Conservation (phyloP, 2,329 filamentous ascomycete genomes). For the Aspergillus ochraceoroseus region DNA sequence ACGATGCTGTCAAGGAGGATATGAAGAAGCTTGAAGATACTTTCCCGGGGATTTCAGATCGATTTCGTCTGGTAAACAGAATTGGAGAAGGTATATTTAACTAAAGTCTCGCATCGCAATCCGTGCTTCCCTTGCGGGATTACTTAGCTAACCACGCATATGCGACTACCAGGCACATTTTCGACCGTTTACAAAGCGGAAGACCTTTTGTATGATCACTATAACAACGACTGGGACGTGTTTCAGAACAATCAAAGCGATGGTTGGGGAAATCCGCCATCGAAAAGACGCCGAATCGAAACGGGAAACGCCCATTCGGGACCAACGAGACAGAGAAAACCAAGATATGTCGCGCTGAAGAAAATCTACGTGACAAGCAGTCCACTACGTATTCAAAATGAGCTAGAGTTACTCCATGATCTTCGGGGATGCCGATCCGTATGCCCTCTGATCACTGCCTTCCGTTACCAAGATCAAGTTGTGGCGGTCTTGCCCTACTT, state of each 20-base stretch:
- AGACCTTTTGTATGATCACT: slow-evolving; percentile 77
- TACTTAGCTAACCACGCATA: not conserved
- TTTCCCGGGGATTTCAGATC: slow-evolving; percentile 76
- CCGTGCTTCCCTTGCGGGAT: not conserved
- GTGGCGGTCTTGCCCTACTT: slow-evolving; percentile 94
- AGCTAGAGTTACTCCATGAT: slow-evolving; percentile 87
- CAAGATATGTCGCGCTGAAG: slow-evolving; percentile 91
- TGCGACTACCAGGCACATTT: slow-evolving; percentile 69
- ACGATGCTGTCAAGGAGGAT: slow-evolving; percentile 65
- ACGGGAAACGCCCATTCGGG: slow-evolving; percentile 33
- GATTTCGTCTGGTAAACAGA: slow-evolving; percentile 87
- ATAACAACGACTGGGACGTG: slow-evolving; percentile 82
- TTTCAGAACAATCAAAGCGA: slow-evolving; percentile 56
- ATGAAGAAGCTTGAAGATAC: slow-evolving; percentile 78
- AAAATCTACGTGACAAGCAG: slow-evolving; percentile 99
- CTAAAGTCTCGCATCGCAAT: not conserved
- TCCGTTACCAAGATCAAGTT: slow-evolving; percentile 88
- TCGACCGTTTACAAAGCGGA: slow-evolving; percentile 99
- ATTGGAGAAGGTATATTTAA: slow-evolving; percentile 77
- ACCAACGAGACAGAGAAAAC: slow-evolving; percentile 44
- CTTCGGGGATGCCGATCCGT: slow-evolving; percentile 77
- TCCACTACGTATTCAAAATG: slow-evolving; percentile 87
- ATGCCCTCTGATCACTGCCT: slow-evolving; percentile 95
- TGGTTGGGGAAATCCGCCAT: slow-evolving; percentile 66
- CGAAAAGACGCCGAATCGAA: slow-evolving; percentile 51